Evolutionary conservation across 2,329 filamentous ascomycete species (phyloP), one percentile per base, ranked within the genome.

Genomic region (Davidsoniella eucalypti): DNA sequence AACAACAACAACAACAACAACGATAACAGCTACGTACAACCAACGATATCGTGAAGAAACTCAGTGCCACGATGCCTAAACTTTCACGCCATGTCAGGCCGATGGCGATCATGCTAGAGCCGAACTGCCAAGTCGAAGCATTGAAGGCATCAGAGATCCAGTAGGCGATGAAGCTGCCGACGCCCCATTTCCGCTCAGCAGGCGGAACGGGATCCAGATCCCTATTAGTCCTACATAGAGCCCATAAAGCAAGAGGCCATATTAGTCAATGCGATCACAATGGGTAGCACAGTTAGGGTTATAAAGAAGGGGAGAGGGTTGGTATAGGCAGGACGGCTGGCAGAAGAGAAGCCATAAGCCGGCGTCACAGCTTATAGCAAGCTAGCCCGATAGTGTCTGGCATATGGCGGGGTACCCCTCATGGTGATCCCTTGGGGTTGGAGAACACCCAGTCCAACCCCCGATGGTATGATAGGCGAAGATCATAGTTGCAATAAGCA

Each of bases 11-110:
- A 23, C 4, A 23, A 23, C 5, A 5, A 23, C 5, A 23, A 23
- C 5, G 4, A 23, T 5, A 23, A 23, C 21, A 33, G 39, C 16
- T 21, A 18, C 63, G 60, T 48, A 70, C 69, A 29, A 69, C 67
- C 51, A 70, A 64, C 8, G 69, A 66, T 47, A 72, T 69, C 10
- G 70, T 64, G 14, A 72, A 63, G 4, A 68, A 69, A 53, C 70
- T 68, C 42, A 67, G 64, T 37, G 68, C 67, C 4, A 52, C 50
- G 17, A 52, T 44, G 10, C 44, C 44, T 12, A 52, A n/a, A 40
- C 38, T 49, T 33, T 52, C 50, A 6, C 50, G 46, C 44, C 44
- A 48, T 10, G 68, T 68, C 49, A 69, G 48, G 0, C 57, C 61
- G 1, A 57, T 59, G 2, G 61, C 57, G 17, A 63, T 55, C 9